Evolutionary conservation across 129 eudicot genomes (phyloP), one percentile per base, ranked within the genome.

Genomic region (Helichrysum umbraculigerum): DNA sequence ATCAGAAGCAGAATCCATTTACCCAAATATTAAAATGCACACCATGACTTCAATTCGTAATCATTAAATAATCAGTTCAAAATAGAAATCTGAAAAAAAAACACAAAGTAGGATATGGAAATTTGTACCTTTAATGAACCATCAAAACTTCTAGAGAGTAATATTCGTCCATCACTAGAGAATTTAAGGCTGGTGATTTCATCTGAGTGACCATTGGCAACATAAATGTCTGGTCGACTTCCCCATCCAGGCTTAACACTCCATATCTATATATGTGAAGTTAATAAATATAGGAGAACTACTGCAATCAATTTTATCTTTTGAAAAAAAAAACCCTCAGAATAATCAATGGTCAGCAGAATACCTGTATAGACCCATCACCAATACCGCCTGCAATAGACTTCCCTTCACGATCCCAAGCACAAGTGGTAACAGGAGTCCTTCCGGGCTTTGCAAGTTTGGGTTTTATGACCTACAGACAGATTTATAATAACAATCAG

Each of bases 291-390:
- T 63, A 57, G 25, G n/a, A 66, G 54, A 56, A 21, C 15, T 21
- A 61, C n/a, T 5, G 10, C n/a, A 21, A 70, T 34, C 3, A 17
- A 33, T 17, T n/a, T 57, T 7, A 47, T 5, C 21, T 32, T 9
- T 52, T 14, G 21, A 19, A 37, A 1, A 17, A 6, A 73, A 25
- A 9, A 66, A 39, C 22, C 19, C 10, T 8, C 47, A 22, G 73
- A 63, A 41, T 42, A 79, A 76, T 10, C 20, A 68, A 62, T 8
- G 72, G 11, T 56, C 33, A 6, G 37, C 15, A 68, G 29, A 11
- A 32, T 81, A 90, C 99, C 99, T 94, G 99, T 73, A 95, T 91
- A 74, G 99, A 95, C 39, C 97, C 99, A 81, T 95, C 99, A 66
- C 96, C 99, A 59, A 95, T 76, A 67, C 95, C 99, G 33, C 96